Conservation (phyloP, 345 rosid species). For the Salix purpurea region DNA sequence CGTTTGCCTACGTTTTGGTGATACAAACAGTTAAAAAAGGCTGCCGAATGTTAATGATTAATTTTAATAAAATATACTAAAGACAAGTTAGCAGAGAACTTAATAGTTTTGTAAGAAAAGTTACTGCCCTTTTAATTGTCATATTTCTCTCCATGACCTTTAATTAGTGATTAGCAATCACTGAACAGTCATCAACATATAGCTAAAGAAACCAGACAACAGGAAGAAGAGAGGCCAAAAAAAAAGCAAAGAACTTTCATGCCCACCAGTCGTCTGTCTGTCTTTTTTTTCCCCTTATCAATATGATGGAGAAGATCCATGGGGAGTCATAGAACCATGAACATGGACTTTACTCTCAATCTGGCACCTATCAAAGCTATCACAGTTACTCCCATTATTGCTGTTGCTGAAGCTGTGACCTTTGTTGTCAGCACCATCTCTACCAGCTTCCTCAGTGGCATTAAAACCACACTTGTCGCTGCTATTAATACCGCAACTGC, state of each 20-base stretch:
- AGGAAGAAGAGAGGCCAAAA: not conserved
- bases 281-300: not conserved
- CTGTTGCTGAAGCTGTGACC: not conserved
- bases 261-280: not conserved
- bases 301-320: slow-evolving; percentile 20
- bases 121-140: slow-evolving; percentile 11
- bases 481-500: slow-evolving; percentile 6
- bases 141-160: slow-evolving; percentile 5
- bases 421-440: not conserved
- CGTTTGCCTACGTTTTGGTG: not conserved
- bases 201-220: slow-evolving; percentile 1
- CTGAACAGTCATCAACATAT: not conserved
- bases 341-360: slow-evolving; percentile 17
- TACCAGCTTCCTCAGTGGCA: not conserved
- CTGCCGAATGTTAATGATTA: too few species aligned
- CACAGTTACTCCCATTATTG: not conserved
- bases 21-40: not conserved
- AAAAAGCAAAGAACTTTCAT: not conserved
- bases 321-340: slow-evolving; percentile 9
- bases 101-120: slow-evolving; percentile 2
- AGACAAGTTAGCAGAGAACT: slow-evolving; percentile 7
- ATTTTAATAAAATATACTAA: not conserved
- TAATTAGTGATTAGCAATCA: slow-evolving; percentile 10
- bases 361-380: not conserved
- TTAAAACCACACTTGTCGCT: not conserved